Evolutionary conservation across 495 filamentous ascomycete species (phyloP).

Genomic region (Penicillium dipodomyicola): DNA sequence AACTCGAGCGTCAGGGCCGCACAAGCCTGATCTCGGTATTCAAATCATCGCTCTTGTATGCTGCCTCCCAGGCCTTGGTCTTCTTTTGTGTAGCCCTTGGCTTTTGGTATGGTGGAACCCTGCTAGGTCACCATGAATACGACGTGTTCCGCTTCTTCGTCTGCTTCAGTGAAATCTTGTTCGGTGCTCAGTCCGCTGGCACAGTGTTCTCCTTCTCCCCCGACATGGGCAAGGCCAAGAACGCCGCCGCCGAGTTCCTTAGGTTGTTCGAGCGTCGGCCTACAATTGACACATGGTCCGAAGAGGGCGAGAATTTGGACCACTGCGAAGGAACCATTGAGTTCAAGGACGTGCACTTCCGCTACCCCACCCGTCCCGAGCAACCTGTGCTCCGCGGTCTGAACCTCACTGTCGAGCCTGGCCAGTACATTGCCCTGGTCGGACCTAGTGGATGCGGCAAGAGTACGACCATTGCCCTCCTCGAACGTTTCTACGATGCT

Average conservation of each 20-base stretch:
- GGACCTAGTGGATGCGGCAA: conserved; percentile 83
- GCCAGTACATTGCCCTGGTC: conserved; percentile 78
- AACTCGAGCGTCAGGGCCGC: conserved; percentile 60
- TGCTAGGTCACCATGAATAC: conserved; percentile 70
- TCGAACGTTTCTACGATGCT: conserved; percentile 85
- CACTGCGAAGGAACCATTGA: conserved; percentile 67
- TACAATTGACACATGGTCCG: conserved; percentile 78
- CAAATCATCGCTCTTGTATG: conserved; percentile 71
- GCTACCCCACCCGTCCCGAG: conserved; percentile 77
- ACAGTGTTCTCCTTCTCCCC: conserved; percentile 80
- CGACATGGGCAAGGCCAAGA: conserved; percentile 86
- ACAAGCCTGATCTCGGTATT: conserved; percentile 63
- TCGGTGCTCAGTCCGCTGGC: conserved; percentile 82
- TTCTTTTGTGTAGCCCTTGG: conserved; percentile 85
- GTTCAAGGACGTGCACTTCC: conserved; percentile 76
- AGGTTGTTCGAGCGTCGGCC: conserved; percentile 76
- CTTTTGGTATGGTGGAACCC: conserved; percentile 88
- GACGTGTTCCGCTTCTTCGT: conserved; percentile 80
- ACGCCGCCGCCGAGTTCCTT: conserved; percentile 73
- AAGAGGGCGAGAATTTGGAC: conserved; percentile 60
- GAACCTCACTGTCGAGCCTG: conserved; percentile 68
- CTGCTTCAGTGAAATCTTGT: conserved; percentile 75
- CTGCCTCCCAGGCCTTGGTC: conserved; percentile 71
- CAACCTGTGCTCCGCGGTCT: conserved; percentile 75
- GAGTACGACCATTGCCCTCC: conserved; percentile 73